These are phyloP conservation scores for Lipomyces spencermartinsiae DNA, from an alignment of 805 yeast species.

Conservation along the genomic window DNA sequence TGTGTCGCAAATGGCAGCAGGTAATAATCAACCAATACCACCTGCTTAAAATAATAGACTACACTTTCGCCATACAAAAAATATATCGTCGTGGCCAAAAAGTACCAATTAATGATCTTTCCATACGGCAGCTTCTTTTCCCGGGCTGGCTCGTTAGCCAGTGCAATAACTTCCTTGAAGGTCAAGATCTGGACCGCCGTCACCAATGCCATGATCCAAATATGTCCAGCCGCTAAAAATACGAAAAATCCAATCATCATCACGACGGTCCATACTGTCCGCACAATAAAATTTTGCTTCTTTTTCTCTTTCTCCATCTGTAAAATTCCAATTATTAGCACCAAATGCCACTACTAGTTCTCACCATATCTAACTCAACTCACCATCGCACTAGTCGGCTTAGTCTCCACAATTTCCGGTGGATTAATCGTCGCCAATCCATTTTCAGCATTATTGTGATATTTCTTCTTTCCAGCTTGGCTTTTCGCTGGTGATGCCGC, in stretches of 20 bases:
- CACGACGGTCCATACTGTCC: constrained; percentile 92
- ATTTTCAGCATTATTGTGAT: not conserved
- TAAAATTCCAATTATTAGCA: not conserved
- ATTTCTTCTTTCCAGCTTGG: constrained; percentile 6
- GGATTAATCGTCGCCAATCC: not conserved
- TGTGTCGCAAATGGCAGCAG: constrained; percentile 70
- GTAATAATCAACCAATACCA: constrained; percentile 58
- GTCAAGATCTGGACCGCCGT: constrained; percentile 78
- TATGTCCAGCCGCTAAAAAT: constrained; percentile 81
- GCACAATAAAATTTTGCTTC: constrained; percentile 80
- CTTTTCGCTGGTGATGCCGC: not conserved
- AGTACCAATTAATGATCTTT: constrained; percentile 45
- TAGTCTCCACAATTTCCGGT: not conserved
- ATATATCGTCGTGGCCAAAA: constrained; percentile 81
- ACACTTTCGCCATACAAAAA: constrained; percentile 87
- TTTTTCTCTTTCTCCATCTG: constrained; percentile 63
- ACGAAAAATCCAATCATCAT: constrained; percentile 80
- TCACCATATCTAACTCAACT: not conserved
- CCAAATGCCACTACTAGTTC: not conserved
- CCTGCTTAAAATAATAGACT: constrained; percentile 66
- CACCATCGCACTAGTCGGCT: constrained; percentile 3
- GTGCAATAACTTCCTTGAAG: constrained; percentile 86
- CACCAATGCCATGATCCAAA: constrained; percentile 76
- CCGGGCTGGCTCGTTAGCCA: constrained; percentile 82
- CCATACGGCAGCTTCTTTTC: constrained; percentile 78